Percentiles rank a stretch among this genome's conserved stretches.
phyloP scores from a whole-genome alignment of 169 alveolate species.

The Eimeria brunetti region DNA sequence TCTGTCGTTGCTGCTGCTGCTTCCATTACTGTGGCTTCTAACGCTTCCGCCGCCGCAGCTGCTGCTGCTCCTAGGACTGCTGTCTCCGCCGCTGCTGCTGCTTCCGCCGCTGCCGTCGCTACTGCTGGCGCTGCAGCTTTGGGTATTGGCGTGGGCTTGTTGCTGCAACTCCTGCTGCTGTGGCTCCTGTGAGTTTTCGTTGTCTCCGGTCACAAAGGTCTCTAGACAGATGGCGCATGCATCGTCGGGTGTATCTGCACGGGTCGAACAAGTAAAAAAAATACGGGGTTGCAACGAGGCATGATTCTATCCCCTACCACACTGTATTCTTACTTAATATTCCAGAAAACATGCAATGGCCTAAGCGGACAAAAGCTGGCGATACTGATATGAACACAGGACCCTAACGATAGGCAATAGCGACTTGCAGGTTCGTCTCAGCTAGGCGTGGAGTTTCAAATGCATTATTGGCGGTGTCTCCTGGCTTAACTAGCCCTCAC shows the following conservation, averaged over 20 bases:
- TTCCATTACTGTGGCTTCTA: background rate
- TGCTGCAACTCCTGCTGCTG: background rate
- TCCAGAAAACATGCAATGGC: background rate
- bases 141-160: background rate
- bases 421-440: background rate
- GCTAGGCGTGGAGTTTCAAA: background rate
- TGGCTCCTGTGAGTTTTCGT: background rate
- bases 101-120: background rate
- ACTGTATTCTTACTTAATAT: background rate
- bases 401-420: background rate
- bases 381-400: background rate
- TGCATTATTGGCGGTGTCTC: background rate
- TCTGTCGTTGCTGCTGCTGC: background rate
- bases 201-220: background rate
- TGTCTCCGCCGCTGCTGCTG: slow-evolving; percentile 7
- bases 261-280: background rate
- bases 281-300: background rate
- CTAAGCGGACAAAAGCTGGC: background rate
- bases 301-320: background rate
- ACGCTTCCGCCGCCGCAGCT: background rate
- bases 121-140: background rate
- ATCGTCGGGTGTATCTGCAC: slow-evolving; percentile 65
- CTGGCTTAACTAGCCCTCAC: background rate
- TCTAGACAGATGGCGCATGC: slow-evolving; percentile 75
- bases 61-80: slow-evolving; percentile 20